A percentile compares a stretch with the other conserved stretches of the same genome.
These are phyloP conservation scores for Xylona heveae DNA, from an alignment of 495 filamentous ascomycete genomes.

Conservation along the genomic window DNA sequence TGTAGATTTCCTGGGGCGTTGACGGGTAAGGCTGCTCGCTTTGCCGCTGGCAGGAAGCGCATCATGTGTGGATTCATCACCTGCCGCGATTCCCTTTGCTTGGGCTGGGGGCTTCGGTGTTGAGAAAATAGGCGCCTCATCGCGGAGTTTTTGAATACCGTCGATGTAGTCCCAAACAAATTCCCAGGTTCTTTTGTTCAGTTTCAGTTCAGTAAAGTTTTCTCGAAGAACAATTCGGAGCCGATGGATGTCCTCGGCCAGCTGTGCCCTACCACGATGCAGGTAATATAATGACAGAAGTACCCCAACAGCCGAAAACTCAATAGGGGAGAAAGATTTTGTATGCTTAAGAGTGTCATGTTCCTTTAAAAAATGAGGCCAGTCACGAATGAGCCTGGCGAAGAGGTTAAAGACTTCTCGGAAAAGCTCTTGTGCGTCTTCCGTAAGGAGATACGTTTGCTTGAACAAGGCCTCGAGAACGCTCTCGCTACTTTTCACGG, in stretches of 20 bases:
- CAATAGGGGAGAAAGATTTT: constrained; percentile 21
- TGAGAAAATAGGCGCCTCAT: too few species aligned
- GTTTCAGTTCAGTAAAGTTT: constrained; percentile 17
- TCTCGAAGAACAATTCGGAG: constrained; percentile 17
- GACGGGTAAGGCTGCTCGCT: too few species aligned
- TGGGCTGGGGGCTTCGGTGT: too few species aligned
- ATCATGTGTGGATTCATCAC: too few species aligned
- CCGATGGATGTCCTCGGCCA: constrained; percentile 19
- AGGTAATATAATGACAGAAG: constrained; percentile 20
- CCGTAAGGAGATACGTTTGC: constrained; percentile 6
- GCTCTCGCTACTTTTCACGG: constrained; percentile 7
- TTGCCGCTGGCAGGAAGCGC: too few species aligned
- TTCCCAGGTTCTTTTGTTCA: constrained; percentile 19
- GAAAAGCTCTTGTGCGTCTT: constrained; percentile 4
- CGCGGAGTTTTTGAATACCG: constrained; percentile 9
- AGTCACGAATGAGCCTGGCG: constrained; percentile 8
- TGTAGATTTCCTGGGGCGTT: too few species aligned
- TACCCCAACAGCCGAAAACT: constrained; percentile 20
- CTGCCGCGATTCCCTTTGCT: too few species aligned
- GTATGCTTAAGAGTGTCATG: constrained; percentile 4
- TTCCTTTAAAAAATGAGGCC: constrained; percentile 4
- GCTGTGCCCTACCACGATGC: constrained; percentile 13
- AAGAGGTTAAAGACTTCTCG: constrained; percentile 11
- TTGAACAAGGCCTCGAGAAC: constrained; percentile 12
- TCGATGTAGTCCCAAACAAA: constrained; percentile 18